Evolutionary conservation across 2,329 filamentous ascomycete species (phyloP), one percentile per base, ranked within the genome.

Genomic region (Xylaria sp.): DNA sequence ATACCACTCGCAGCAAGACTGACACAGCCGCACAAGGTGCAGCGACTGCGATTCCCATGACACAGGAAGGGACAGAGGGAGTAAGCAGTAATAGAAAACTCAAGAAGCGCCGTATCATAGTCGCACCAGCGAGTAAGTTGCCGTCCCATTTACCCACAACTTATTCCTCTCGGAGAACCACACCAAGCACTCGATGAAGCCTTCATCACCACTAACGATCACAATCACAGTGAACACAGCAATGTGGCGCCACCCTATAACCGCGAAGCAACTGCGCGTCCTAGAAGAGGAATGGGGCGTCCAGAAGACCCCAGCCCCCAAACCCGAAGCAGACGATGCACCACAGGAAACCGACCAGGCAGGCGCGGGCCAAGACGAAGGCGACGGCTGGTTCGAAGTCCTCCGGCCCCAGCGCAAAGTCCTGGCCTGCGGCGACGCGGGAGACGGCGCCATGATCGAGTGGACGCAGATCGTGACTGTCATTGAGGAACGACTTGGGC

Each of bases 241-340:
- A 3, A 97, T 97, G 94, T 97, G 92, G 91, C 84, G 86, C 64
- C 94, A 98, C 78, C 94, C 94, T 1, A 83, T 97, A 55, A 97
- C 94, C 0, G 85, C 82, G 59, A 89, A 87, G 71, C 93, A 97
- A 72, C 81, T 97, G 46, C 82, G 82, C 49, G 83, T 92, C 0
- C 82, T 98, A 56, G 86, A 90, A 71, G 86, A 91, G 57, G 92
- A 94, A 67, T 97, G 94, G 94, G 91, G 90, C 6, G 79, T 86
- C 56, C 66, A 60, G 15, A 64, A 20, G 75, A 13, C 59, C 7
- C 12, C 46, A 54, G 43, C 46, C 5, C 36, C 60, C 39, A 43
- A 51, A 13, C n/a, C 31, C 1, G 62, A 64, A 54, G 39, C 43
- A 15, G 49, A 63, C 28, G 41, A 46, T 36, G n/a, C 9, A 33